phyloP scores from a whole-genome alignment of 805 yeast genomes.

The Ogataea philodendri region DNA sequence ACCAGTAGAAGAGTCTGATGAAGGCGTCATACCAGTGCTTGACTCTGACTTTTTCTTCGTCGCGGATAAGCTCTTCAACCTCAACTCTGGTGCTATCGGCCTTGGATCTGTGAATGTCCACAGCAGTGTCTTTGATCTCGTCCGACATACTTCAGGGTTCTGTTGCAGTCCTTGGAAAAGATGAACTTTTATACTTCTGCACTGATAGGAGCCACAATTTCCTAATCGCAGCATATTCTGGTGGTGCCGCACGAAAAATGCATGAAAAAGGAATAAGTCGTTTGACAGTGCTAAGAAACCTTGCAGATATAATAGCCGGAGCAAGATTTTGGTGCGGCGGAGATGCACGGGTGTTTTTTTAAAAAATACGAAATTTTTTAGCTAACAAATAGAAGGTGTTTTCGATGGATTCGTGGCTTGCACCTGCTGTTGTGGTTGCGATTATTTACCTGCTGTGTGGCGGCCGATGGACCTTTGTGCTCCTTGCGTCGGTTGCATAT shows the following conservation, averaged over 20 bases:
- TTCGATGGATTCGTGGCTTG: slow-evolving; percentile 2
- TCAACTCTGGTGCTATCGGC: slow-evolving; percentile 5
- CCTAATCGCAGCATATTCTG: too few relatives aligned
- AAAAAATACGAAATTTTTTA: too few relatives aligned
- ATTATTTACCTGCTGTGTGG: slow-evolving; percentile 37
- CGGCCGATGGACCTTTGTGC: slow-evolving; percentile 41
- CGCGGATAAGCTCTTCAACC: slow-evolving; percentile 24
- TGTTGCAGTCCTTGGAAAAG: too few relatives aligned
- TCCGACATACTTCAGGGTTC: too few relatives aligned
- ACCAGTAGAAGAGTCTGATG: slow-evolving; percentile 49
- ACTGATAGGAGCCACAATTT: slow-evolving; percentile 15
- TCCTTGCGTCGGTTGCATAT: slow-evolving; percentile 24
- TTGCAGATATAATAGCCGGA: too few relatives aligned
- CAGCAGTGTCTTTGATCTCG: too few relatives aligned
- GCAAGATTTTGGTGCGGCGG: too few relatives aligned
- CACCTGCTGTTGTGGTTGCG: slow-evolving; percentile 12
- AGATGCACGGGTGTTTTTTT: too few relatives aligned
- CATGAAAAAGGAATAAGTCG: too few relatives aligned
- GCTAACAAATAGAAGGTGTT: too few relatives aligned
- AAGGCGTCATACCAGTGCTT: slow-evolving; percentile 59
- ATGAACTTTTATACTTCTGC: background rate
- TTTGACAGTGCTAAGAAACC: too few relatives aligned
- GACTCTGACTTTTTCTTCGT: slow-evolving; percentile 34
- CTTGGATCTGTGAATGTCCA: slow-evolving; percentile 8
- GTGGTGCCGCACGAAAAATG: slow-evolving; percentile 8